Evolutionary conservation across 306 rosid species (phyloP).

Genomic region (Trichosanthes cucumerina): DNA sequence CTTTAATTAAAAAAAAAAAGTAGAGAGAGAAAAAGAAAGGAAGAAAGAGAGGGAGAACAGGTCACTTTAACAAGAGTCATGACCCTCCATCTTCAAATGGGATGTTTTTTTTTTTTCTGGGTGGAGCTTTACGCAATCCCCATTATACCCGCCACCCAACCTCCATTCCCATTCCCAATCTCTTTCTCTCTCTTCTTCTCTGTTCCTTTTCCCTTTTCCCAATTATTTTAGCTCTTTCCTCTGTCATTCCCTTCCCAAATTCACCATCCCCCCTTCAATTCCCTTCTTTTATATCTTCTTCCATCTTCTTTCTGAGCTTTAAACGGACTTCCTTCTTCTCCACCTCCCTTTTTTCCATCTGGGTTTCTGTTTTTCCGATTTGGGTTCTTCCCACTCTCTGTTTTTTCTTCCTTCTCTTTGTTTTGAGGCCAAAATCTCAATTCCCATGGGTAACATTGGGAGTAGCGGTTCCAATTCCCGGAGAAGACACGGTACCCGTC

Average conservation of each 20-base stretch:
- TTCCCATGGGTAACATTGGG: conserved; percentile 65
- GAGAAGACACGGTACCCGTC: conserved; percentile 44
- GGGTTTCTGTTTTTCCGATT: not conserved
- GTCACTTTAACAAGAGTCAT: conserved; percentile 2
- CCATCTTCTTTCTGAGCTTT: not conserved
- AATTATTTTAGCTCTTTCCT: not conserved
- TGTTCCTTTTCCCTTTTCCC: not conserved
- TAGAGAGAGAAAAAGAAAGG: not conserved
- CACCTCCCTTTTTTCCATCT: not conserved
- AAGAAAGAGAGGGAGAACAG: no score
- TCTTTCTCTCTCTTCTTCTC: not conserved
- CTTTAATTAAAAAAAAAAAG: not conserved
- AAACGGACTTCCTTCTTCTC: not conserved
- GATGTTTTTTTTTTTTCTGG: conserved; percentile 36
- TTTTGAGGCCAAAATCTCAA: not conserved
- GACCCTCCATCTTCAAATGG: conserved; percentile 10
- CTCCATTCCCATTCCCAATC: not conserved
- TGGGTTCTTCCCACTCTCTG: not conserved
- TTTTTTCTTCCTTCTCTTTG: not conserved
- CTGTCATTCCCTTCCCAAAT: not conserved
- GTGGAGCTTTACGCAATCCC: conserved; percentile 88
- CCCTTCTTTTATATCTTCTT: not conserved
- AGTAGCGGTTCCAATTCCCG: conserved; percentile 39
- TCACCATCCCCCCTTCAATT: not conserved
- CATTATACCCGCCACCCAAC: conserved; percentile 34